A percentile compares a stretch with the other conserved stretches of the same genome.
These are phyloP conservation scores for Citrus australasica DNA, from an alignment of 345 rosid species.

Conservation along the genomic window DNA sequence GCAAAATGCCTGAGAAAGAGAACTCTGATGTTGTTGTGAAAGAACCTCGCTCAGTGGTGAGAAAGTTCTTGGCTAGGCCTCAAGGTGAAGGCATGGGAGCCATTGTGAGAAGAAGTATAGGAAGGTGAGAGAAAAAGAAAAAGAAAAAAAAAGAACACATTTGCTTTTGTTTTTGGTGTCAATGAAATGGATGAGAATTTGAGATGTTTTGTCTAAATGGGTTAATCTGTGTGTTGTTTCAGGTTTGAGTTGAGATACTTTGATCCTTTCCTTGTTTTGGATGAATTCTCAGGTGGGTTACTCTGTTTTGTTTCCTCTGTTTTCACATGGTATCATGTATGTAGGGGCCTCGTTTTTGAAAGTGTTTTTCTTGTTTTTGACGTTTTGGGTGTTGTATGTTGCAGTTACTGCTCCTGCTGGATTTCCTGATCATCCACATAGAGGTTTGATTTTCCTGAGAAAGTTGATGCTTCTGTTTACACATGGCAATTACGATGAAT, in stretches of 20 bases:
- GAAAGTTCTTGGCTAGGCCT: constrained; percentile 81
- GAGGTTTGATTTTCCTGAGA: constrained; percentile 50
- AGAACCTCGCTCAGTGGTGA: constrained; percentile 53
- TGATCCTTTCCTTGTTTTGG: constrained; percentile 80
- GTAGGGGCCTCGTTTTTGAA: neutral
- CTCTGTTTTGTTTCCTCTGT: constrained; percentile 5
- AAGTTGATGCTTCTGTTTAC: neutral
- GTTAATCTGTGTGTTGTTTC: constrained; percentile 7
- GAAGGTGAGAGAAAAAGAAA: constrained; percentile 40
- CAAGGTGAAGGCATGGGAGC: constrained; percentile 92
- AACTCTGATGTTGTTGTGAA: constrained; percentile 19
- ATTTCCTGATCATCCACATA: constrained; percentile 95
- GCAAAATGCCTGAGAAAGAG: constrained; percentile 31
- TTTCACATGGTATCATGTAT: neutral
- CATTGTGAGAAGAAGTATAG: constrained; percentile 87
- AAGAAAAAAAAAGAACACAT: neutral
- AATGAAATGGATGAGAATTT: neutral
- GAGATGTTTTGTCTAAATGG: constrained; percentile 12
- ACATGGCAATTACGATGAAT: neutral
- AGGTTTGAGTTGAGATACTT: constrained; percentile 87
- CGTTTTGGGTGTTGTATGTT: constrained; percentile 12
- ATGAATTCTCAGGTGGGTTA: constrained; percentile 76
- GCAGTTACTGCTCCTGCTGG: constrained; percentile 86
- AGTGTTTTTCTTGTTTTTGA: constrained; percentile 1
- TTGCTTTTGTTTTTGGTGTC: neutral